Evolutionary conservation across 108 stramenopile genomes (phyloP).

Genomic region (Chaetoceros tenuissimus): DNA sequence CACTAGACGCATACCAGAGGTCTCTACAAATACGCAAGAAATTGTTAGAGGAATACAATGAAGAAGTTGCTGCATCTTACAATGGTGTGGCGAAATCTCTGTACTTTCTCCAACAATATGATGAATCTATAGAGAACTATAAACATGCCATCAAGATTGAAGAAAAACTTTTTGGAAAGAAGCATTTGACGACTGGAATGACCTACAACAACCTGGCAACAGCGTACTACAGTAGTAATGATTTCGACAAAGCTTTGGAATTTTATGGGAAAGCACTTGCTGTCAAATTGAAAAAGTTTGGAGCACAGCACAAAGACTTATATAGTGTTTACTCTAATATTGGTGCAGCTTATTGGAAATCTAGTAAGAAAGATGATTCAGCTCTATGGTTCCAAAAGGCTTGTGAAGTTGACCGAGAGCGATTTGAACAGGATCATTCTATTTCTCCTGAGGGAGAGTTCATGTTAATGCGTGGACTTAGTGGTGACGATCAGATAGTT

Average conservation of each 20-base stretch:
- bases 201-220: neutral
- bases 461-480: no score
- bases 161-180: neutral
- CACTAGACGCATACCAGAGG: neutral
- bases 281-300: neutral
- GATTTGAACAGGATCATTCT: neutral
- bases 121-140: neutral
- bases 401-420: neutral
- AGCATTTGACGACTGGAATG: neutral
- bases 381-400: neutral
- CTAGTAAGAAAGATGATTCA: neutral
- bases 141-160: neutral
- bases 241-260: neutral
- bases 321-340: neutral
- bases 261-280: neutral
- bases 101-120: neutral
- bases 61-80: neutral
- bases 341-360: neutral
- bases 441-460: no score
- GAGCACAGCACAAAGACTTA: neutral
- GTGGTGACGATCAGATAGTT: no score
- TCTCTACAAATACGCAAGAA: neutral
- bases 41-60: neutral
- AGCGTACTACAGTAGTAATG: neutral
- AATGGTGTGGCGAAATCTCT: neutral